Conservation (phyloP, 805 yeast genomes). For the Yarrowia sp. region DNA sequence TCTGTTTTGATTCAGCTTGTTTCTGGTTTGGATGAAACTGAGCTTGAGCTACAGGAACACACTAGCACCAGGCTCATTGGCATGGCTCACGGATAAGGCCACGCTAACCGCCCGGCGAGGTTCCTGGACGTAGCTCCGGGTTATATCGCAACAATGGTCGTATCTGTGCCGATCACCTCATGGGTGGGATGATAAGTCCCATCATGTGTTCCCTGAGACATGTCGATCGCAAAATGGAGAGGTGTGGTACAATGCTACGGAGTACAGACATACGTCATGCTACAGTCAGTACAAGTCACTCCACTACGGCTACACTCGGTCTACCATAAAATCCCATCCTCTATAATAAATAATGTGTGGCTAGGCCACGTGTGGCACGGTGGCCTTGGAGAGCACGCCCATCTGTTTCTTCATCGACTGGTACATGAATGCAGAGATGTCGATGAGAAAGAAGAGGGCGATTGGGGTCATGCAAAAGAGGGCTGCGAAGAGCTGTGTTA, state of each 20-base stretch:
- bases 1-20: no score
- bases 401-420: constrained; percentile 37
- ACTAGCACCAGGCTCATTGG: no score
- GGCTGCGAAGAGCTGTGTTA: constrained; percentile 38
- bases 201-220: constrained; percentile 15
- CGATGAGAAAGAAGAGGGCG: constrained; percentile 30
- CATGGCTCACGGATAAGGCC: no score
- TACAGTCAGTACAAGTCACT: not conserved
- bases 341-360: constrained; percentile 5
- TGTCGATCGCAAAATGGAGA: not conserved
- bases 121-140: no score
- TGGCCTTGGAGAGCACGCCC: constrained; percentile 33
- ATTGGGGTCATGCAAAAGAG: constrained; percentile 37
- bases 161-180: constrained; percentile 6
- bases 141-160: constrained; percentile 5
- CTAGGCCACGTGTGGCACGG: constrained; percentile 29
- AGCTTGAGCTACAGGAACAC: no score
- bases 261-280: constrained; percentile 7
- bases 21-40: no score
- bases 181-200: constrained; percentile 3
- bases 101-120: no score
- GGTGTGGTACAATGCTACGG: no score
- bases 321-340: not conserved
- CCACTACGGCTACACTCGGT: no score
- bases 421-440: constrained; percentile 38